Evolutionary conservation across 148 eudicot genomes (phyloP), one percentile per base, ranked within the genome.

Genomic region (Dianthus caryophyllus): DNA sequence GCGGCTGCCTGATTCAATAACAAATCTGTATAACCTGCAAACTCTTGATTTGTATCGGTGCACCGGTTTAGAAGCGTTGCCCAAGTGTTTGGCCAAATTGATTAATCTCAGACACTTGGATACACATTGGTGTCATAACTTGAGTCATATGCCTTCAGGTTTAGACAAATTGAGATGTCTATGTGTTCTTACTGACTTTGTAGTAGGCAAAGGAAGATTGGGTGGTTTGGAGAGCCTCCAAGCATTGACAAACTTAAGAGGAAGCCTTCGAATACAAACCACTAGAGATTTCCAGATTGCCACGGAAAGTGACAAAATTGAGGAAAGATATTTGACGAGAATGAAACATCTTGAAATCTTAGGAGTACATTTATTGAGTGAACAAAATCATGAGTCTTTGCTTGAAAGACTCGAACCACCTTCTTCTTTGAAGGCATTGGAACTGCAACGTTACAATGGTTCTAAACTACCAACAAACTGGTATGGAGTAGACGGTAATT

Each of bases 1-100:
- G 13, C 9, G 1, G 2, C 67, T 78, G 1, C 77, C 79, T 0
- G 54, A 66, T 5, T 71, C 82, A 2, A 61, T 77, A 8, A 60
- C 75, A 31, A 65, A 73, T 16, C 68, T 82, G 16, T 30, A 66
- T 31, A 82, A 82, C 59, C 25, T 72, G 43, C 57, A 73, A 9
- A 21, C 73, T 1, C n/a, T 79, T 29, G 12, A 6, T 10, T 56
- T 76, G n/a, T 0, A 4, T 0, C 0, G 7, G 0, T 76, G 80
- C 9, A 0, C 0, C 0, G 11, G 5, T 0, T 62, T 80, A 13
- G 18, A 9, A 27, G 47, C 16, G 31, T 50, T 76, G 44, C 80
- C 75, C 5, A 24, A 15, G 56, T 21, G 56, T 3, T 25, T 66
- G 12, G 16, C 36, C 20, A 74, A 55, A 25, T 25, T 78, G 29